These are phyloP conservation scores for Prinsepia uniflora DNA, from an alignment of 306 rosid genomes.

Conservation along the genomic window DNA sequence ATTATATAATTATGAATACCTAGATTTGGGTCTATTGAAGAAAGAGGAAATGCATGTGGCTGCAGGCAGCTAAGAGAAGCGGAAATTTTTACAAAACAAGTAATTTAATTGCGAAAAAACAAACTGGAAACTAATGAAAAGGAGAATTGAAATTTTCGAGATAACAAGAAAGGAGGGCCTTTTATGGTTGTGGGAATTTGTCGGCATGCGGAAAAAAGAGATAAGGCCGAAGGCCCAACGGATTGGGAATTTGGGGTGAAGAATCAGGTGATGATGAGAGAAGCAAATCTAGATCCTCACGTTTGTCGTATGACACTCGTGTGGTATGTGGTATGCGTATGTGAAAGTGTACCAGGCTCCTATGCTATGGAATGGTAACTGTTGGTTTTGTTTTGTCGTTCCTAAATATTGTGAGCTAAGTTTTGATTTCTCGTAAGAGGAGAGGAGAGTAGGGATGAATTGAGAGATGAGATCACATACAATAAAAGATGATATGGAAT, in stretches of 20 bases:
- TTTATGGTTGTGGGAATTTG: conserved; percentile 5
- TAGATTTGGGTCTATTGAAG: neutral
- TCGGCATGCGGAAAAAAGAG: conserved; percentile 6
- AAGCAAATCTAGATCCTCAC: neutral
- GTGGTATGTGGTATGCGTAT: neutral
- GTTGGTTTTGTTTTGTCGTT: neutral
- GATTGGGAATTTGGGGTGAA: neutral
- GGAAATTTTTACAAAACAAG: neutral
- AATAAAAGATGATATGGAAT: neutral
- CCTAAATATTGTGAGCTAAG: neutral
- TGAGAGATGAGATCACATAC: neutral
- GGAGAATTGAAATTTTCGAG: neutral
- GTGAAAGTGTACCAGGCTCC: neutral
- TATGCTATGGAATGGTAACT: neutral
- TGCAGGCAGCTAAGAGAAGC: neutral
- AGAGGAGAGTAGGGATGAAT: neutral
- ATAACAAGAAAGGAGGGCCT: neutral
- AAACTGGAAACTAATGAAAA: neutral
- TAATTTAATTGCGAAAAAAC: neutral
- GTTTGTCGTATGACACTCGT: neutral
- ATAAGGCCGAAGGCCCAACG: neutral
- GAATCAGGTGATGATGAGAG: neutral
- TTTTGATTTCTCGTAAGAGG: neutral
- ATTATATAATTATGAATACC: too few relatives aligned
- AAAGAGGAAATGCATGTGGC: neutral